phyloP scores from a whole-genome alignment of 768 basidiomycete genomes.

The Suillus occidentalis region DNA sequence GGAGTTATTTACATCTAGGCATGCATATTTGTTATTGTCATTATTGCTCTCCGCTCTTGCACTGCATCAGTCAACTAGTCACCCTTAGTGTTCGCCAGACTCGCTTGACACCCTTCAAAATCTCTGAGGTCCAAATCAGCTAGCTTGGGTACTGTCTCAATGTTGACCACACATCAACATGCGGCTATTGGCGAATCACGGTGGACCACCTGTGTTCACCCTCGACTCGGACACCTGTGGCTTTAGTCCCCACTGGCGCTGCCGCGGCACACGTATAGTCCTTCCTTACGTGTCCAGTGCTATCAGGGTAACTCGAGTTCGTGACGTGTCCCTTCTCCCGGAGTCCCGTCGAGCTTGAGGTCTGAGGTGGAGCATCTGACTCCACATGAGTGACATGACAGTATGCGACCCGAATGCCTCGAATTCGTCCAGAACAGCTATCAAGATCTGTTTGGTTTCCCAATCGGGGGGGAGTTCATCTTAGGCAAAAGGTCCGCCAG shows the following conservation, averaged over 20 bases:
- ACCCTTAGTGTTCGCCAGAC: neutral
- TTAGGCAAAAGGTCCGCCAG: neutral
- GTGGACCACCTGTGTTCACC: neutral
- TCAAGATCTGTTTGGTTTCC: neutral
- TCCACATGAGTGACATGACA: neutral
- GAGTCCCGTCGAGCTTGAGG: neutral
- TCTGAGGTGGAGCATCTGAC: neutral
- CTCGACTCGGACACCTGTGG: neutral
- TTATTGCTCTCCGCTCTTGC: neutral
- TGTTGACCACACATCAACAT: neutral
- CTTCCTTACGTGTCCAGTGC: neutral
- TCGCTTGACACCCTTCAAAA: neutral
- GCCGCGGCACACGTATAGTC: neutral
- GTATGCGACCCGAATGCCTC: neutral
- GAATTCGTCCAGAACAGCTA: neutral
- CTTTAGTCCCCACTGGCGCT: neutral
- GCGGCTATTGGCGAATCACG: neutral
- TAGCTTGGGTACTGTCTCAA: neutral
- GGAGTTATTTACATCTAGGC: constrained; percentile 1
- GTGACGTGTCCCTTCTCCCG: neutral
- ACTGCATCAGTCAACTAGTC: neutral
- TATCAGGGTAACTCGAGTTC: neutral
- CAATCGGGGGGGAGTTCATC: too few relatives aligned
- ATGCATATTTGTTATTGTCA: neutral
- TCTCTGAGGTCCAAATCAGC: neutral